Evolutionary conservation across 768 basidiomycete genomes (phyloP).

Genomic region (Tylopilus subfusipes): DNA sequence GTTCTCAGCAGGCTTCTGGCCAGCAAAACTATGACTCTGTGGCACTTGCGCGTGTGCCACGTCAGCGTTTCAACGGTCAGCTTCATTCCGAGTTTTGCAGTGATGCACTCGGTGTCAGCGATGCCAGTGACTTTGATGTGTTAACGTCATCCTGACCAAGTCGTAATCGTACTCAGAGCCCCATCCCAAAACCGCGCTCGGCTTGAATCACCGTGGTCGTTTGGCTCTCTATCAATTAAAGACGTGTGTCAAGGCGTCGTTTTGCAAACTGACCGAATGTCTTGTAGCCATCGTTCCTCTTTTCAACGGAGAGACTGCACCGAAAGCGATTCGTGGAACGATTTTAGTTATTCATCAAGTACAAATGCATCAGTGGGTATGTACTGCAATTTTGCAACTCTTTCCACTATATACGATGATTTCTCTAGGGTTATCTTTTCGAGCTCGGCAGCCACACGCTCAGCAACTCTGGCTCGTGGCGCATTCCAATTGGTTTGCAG

Average conservation of each 20-base stretch:
- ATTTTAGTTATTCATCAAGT: not conserved
- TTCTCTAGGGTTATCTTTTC: constrained; percentile 55
- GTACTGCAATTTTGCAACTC: constrained; percentile 5
- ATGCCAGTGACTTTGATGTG: not conserved
- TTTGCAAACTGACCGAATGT: not conserved
- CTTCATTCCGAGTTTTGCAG: too few species aligned
- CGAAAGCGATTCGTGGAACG: constrained; percentile 22
- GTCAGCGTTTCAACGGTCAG: not conserved
- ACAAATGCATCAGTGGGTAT: constrained; percentile 70
- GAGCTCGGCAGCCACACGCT: constrained; percentile 63
- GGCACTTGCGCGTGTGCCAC: too few species aligned
- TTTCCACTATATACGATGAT: not conserved
- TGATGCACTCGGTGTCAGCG: too few species aligned
- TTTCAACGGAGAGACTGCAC: constrained; percentile 62
- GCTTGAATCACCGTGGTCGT: not conserved
- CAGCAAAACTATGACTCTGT: too few species aligned
- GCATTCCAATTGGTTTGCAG: constrained; percentile 72
- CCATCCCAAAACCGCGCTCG: not conserved
- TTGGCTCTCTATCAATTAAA: constrained; percentile 69
- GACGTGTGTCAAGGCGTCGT: not conserved
- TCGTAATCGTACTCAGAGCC: not conserved
- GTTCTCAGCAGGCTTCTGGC: too few species aligned
- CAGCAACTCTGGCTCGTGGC: constrained; percentile 62
- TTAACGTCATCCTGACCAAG: not conserved
- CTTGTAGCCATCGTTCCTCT: constrained; percentile 54